Conservation (phyloP, 495 filamentous ascomycete genomes). For the Hypoxylon rickii region DNA sequence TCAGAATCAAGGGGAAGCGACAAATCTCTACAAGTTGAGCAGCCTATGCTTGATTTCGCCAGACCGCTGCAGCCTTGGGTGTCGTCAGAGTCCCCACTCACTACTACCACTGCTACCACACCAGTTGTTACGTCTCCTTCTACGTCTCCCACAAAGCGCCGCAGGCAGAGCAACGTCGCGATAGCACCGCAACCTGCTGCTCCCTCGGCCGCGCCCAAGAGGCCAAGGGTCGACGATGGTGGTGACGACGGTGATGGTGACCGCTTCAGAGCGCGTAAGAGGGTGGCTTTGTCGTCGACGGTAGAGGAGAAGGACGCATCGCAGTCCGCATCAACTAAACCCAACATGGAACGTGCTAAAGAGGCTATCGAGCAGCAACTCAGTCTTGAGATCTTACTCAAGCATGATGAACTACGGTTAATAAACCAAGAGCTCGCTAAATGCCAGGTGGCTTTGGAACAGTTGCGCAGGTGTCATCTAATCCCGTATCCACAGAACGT, state of each 20-base stretch:
- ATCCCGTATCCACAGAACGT: conserved; percentile 79
- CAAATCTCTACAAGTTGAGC: conserved; percentile 43
- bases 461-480: conserved; percentile 86
- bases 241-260: conserved; percentile 34
- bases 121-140: conserved; percentile 18
- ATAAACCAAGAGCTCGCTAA: conserved; percentile 97
- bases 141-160: conserved; percentile 36
- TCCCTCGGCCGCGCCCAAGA: conserved; percentile 41
- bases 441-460: conserved; percentile 93
- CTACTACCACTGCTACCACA: conserved; percentile 13
- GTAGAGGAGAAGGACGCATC: conserved; percentile 16
- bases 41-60: conserved; percentile 40
- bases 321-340: conserved; percentile 12
- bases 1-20: conserved; percentile 54
- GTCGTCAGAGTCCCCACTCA: conserved; percentile 34
- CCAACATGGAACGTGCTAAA: conserved; percentile 54
- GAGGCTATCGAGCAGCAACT: conserved; percentile 83
- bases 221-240: conserved; percentile 40
- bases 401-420: conserved; percentile 89
- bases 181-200: conserved; percentile 34
- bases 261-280: conserved; percentile 43
- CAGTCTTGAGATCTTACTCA: conserved; percentile 87
- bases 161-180: conserved; percentile 40
- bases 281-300: conserved; percentile 35
- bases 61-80: conserved; percentile 40